Percentiles rank a stretch among this genome's conserved stretches.
Conservation (phyloP, 768 basidiomycete species). For the Gyrodon lividus region DNA sequence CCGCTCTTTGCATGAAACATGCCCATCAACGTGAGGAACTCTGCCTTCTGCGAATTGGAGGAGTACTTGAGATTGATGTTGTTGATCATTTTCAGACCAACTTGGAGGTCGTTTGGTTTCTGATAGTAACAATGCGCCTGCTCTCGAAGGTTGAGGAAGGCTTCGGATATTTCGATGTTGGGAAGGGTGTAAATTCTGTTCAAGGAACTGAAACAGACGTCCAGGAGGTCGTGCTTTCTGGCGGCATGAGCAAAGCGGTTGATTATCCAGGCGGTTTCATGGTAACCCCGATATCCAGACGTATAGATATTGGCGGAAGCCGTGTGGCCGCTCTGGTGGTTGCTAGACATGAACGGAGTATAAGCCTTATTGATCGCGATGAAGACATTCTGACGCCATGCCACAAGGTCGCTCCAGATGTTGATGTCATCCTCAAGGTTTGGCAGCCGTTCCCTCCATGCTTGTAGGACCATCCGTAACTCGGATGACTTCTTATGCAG, state of each 20-base stretch:
- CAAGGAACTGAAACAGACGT: conserved; percentile 92
- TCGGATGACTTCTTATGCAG: conserved; percentile 94
- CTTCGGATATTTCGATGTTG: conserved; percentile 99
- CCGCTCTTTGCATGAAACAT: conserved; percentile 94
- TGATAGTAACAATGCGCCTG: conserved; percentile 99
- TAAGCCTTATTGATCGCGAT: conserved; percentile 95
- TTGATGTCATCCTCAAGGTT: conserved; percentile 97
- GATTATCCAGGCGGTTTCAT: conserved; percentile 99
- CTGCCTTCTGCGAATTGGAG: conserved; percentile 89
- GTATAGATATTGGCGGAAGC: conserved; percentile 66
- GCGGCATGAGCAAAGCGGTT: conserved; percentile 99
- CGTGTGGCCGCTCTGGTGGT: conserved; percentile 49
- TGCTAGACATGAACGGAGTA: conserved; percentile 77
- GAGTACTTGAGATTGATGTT: conserved; percentile 99
- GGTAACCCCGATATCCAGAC: conserved; percentile 92
- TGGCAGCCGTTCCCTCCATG: conserved; percentile 95
- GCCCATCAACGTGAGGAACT: conserved; percentile 97
- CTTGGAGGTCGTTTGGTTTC: conserved; percentile 87
- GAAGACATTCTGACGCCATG: conserved; percentile 99
- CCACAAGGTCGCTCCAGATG: conserved; percentile 98
- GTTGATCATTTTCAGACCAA: conserved; percentile 97
- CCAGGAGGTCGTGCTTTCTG: conserved; percentile 91
- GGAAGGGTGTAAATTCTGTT: conserved; percentile 98
- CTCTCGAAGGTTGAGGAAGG: conserved; percentile 97
- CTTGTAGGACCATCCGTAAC: conserved; percentile 92